Percentiles rank a stretch among this genome's conserved stretches.
Conservation (phyloP, 2,329 filamentous ascomycete species). For the Fusarium nisikadoi region DNA sequence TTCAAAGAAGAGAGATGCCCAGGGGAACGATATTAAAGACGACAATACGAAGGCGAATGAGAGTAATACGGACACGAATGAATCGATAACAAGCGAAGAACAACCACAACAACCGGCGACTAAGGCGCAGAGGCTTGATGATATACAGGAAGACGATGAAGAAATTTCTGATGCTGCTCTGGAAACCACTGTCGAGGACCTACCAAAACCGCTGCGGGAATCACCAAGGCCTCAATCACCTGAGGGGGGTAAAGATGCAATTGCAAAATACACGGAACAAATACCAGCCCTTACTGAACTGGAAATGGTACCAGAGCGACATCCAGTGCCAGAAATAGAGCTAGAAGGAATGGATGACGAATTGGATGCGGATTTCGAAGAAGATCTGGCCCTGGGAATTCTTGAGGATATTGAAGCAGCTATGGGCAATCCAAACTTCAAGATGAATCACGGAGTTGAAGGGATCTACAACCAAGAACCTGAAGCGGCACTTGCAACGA, state of each 20-base stretch:
- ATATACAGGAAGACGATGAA: conserved; percentile 25
- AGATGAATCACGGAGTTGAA: not conserved
- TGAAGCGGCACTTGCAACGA: not conserved
- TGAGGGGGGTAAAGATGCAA: not conserved
- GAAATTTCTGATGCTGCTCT: not conserved
- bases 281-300: not conserved
- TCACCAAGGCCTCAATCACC: not conserved
- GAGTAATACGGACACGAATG: not conserved
- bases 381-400: conserved; percentile 43
- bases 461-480: not conserved
- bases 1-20: conserved; percentile 46
- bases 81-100: not conserved
- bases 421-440: conserved; percentile 2
- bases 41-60: not conserved
- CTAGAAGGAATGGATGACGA: conserved; percentile 42
- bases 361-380: conserved; percentile 41
- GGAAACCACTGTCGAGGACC: not conserved
- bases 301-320: not conserved
- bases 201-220: not conserved
- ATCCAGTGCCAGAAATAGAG: not conserved
- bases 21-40: conserved; percentile 31
- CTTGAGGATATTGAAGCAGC: conserved; percentile 37
- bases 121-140: conserved; percentile 17
- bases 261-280: not conserved
- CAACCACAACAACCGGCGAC: not conserved